These are phyloP conservation scores for Sugiyamaella floridensis DNA, from an alignment of 805 yeast species.

Conservation along the genomic window DNA sequence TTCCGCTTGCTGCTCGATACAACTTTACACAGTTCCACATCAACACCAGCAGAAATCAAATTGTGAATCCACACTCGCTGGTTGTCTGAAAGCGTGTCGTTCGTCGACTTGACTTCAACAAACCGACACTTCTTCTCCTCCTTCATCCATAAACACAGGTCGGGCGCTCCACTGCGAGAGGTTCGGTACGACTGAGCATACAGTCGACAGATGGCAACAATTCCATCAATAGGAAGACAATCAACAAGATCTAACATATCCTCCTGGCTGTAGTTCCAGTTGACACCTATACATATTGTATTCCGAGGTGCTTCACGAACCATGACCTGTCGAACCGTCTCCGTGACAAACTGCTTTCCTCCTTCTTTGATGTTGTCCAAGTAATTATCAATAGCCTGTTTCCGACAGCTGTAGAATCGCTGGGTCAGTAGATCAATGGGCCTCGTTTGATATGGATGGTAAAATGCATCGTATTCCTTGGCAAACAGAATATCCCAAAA, in stretches of 20 bases:
- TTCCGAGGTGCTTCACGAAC: slow-evolving; percentile 12
- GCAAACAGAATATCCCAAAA: slow-evolving; percentile 30
- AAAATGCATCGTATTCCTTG: slow-evolving; percentile 24
- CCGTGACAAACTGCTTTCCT: slow-evolving; percentile 7
- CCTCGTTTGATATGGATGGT: slow-evolving; percentile 28
- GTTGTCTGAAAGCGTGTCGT: slow-evolving; percentile 32
- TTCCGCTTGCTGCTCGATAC: slow-evolving; percentile 2
- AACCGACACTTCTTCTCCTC: slow-evolving; percentile 18
- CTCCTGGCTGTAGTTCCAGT: slow-evolving; percentile 24
- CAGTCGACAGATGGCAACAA: slow-evolving; percentile 18
- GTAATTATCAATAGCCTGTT: slow-evolving; percentile 21
- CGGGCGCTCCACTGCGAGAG: slow-evolving; percentile 32
- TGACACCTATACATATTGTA: slow-evolving; percentile 27
- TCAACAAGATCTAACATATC: slow-evolving; percentile 19
- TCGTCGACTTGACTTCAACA: slow-evolving; percentile 34
- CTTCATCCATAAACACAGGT: slow-evolving; percentile 29
- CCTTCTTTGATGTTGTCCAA: slow-evolving; percentile 13
- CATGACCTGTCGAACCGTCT: slow-evolving; percentile 7
- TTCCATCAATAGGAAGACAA: slow-evolving; percentile 18
- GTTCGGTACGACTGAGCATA: slow-evolving; percentile 22
- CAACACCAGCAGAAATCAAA: slow-evolving; percentile 22
- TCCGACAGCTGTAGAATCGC: slow-evolving; percentile 20
- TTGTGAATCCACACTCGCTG: slow-evolving; percentile 34
- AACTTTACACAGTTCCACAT: slow-evolving; percentile 30
- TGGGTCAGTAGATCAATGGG: slow-evolving; percentile 28